These are phyloP conservation scores for Kodamaea kaohsiungensis DNA, from an alignment of 805 yeast species.

Conservation along the genomic window DNA sequence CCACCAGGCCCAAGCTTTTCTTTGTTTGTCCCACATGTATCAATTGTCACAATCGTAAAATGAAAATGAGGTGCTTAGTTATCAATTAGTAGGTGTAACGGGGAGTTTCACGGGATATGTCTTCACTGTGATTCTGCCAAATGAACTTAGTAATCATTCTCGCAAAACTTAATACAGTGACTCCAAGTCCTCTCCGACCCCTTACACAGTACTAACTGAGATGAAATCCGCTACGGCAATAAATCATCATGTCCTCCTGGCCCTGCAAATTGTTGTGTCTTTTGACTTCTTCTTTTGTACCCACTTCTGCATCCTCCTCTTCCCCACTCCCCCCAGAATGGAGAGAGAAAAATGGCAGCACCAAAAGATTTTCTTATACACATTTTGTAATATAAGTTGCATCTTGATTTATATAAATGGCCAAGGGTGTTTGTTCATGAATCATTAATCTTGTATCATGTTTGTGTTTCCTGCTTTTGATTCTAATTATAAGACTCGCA, in stretches of 20 bases:
- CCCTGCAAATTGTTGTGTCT: not conserved
- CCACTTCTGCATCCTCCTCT: not conserved
- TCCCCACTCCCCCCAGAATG: constrained; percentile 5
- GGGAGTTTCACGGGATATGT: not conserved
- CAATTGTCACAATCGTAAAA: not conserved
- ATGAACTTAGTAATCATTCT: not conserved
- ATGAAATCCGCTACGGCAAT: not conserved
- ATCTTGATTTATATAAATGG: not conserved
- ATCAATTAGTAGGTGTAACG: not conserved
- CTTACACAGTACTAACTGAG: too few species aligned
- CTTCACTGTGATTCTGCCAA: not conserved
- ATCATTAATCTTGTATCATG: constrained; percentile 17
- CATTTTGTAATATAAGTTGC: not conserved
- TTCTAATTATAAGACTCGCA: constrained; percentile 33
- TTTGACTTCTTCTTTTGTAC: not conserved
- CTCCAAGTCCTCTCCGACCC: not conserved
- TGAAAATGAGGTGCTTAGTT: not conserved
- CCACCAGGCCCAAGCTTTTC: not conserved
- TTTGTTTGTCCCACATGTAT: not conserved
- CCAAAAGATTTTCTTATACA: not conserved
- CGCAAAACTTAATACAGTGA: not conserved
- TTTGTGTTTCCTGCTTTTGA: constrained; percentile 40
- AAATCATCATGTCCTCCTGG: not conserved
- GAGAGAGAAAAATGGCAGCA: not conserved
- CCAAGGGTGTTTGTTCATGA: not conserved